Evolutionary conservation across 176 grass and related monocot genomes (phyloP).

Genomic region (Paspalum vaginatum): DNA sequence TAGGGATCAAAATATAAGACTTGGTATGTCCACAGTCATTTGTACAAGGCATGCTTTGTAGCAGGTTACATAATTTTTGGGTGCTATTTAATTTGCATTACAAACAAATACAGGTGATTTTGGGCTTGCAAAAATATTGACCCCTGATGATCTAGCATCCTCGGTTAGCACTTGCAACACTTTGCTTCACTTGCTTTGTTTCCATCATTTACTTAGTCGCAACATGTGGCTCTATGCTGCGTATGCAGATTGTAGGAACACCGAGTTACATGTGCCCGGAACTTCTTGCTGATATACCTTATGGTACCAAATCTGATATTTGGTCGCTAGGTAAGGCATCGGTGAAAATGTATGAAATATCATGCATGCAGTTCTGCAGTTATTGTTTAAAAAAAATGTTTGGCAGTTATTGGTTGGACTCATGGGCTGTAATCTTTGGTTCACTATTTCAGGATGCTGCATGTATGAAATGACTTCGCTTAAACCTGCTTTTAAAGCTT

Average conservation of each 20-base stretch:
- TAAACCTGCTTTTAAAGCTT: constrained; percentile 80
- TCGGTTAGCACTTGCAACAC: constrained; percentile 62
- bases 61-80: neutral
- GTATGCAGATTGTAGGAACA: constrained; percentile 77
- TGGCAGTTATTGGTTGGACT: neutral
- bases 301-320: constrained; percentile 88
- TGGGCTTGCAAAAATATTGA: constrained; percentile 88
- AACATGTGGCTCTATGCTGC: neutral
- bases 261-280: constrained; percentile 97
- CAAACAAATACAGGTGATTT: constrained; percentile 69
- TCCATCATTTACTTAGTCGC: neutral
- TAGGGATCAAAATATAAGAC: constrained; percentile 75
- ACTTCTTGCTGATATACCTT: constrained; percentile 92
- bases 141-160: constrained; percentile 72
- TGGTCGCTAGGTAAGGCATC: constrained; percentile 81
- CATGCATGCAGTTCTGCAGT: neutral
- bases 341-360: constrained; percentile 3
- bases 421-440: neutral
- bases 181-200: neutral
- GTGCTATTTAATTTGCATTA: constrained; percentile 22
- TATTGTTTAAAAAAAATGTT: no score
- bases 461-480: constrained; percentile 93
- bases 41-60: constrained; percentile 12
- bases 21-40: constrained; percentile 55
- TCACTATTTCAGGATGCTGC: constrained; percentile 75